phyloP scores from a whole-genome alignment of 768 basidiomycete genomes.

The Serendipita sp. region DNA sequence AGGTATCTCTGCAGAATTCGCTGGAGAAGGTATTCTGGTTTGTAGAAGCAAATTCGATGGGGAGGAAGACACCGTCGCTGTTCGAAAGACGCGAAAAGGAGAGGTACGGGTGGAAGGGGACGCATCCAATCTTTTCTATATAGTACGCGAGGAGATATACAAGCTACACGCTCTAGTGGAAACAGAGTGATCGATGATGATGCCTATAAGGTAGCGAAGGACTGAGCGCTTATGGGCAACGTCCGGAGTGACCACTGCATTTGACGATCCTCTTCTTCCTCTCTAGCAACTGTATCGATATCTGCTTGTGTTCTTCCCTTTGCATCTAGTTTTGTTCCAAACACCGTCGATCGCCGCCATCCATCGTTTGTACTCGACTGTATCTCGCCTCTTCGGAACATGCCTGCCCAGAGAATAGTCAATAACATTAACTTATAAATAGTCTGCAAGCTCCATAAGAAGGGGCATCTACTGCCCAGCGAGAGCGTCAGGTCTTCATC shows the following conservation, averaged over 20 bases:
- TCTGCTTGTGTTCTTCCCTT: background rate
- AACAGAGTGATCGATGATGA: conserved; percentile 7
- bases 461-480: conserved; percentile 1
- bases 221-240: background rate
- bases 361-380: background rate
- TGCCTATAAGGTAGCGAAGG: background rate
- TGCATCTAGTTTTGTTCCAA: background rate
- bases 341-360: background rate
- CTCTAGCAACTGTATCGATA: background rate
- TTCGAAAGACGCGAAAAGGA: conserved; percentile 73
- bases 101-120: conserved; percentile 81
- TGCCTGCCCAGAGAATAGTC: background rate
- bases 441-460: background rate
- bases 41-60: conserved; percentile 47
- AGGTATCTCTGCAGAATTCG: conserved; percentile 79
- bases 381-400: background rate
- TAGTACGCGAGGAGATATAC: conserved; percentile 80
- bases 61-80: conserved; percentile 40
- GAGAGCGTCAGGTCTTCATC: conserved; percentile 3
- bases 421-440: conserved; percentile 4
- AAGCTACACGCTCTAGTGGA: conserved; percentile 79
- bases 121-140: conserved; percentile 78
- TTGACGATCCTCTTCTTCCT: background rate
- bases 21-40: conserved; percentile 92
- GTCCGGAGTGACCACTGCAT: background rate